Base-by-base conservation (phyloP, 2,329 filamentous ascomycete species). In the Colletotrichum orchidophilum region DNA sequence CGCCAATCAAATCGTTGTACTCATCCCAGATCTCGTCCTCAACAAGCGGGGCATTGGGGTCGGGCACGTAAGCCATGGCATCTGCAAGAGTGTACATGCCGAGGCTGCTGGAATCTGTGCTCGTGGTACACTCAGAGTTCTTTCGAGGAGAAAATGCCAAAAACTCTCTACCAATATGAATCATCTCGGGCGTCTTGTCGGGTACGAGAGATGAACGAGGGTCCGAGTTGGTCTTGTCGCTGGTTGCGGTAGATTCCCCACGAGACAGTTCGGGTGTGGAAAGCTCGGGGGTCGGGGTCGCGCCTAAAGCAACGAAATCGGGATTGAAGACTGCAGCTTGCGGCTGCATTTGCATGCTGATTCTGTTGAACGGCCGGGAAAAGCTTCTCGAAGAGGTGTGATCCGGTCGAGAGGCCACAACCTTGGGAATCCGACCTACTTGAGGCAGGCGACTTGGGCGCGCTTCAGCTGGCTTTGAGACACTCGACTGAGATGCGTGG, bases 11-110 rank as follows among this genome's bases (percentile, higher is more conserved):
- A 76, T 98, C 96, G 74, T 98, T 92, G 78, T 97, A 98, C 81
- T 97, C 96, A 62, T 95, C 92, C 96, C 96, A 98, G 1, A 97
- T 88, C 78, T 98, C 96, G 76, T 98, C 96, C 74, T 97, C 93
- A 1, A 84, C 90, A 4, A 92, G 86, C 0, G 90, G 91, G 4
- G 90, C 89, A 54, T 85, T 85, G 1, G 89, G 85, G 3, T 85
- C 83, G 0, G 93, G 92, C 26, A 93, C 84, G 2, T 94, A 82
- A 7, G 93, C 91, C 18, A 91, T 93, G 3, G 91, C 89, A 6
- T 88, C 87, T 13, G 87, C 86, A 73, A 87, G 90, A 66, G 88
- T 90, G 61, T 87, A 83, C 15, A 87, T 81, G 0, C 89, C 90
- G 75, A 89, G 94, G 76, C 90, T 93, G 5, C 89, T 90, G 2